Base-by-base conservation (phyloP, 2,329 filamentous ascomycete species). In the Lachnellula cervina region DNA sequence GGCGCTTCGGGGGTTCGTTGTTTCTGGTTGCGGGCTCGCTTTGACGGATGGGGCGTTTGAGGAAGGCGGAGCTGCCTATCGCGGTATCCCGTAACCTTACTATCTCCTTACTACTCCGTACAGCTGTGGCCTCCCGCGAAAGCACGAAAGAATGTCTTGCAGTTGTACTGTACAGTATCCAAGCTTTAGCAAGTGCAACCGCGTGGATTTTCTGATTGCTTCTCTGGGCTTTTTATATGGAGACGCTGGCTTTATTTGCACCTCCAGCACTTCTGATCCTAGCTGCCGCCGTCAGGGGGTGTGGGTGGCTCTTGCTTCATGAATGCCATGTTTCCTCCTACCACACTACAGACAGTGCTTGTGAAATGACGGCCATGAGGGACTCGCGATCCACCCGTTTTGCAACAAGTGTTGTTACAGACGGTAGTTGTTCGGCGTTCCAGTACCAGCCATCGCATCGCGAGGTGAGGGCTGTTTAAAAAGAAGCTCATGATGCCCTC, bases 331-430 rank as follows among this genome's bases (percentile, higher is more conserved):
- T 32, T 25, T 32, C 28, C 28, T 8, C 28, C 14, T 40, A 40
- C 37, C 37, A 5, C n/a, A 16, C 14, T 40, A 17, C n/a, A 4
- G 37, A 40, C 37, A 40, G n/a, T 14, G 3, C n/a, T 13, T 17
- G 7, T 17, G 37, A 40, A 23, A 44, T 19, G 19, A 21, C 7
- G 17, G 1, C 42, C 42, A 19, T 44, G 42, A 44, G 42, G 14
- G 19, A 44, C 17, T 44, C 17, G 19, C 19, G 42, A 44, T 44
- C 58, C 50, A 52, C 54, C 44, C n/a, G 35, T 47, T 54, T 43
- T 58, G 60, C 58, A 60, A 62, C 60, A 46, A 58, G 51, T 23
- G 43, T 37, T 59, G 60, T 62, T 55, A 32, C 28, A 53, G 55
- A 59, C 60, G 58, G 60, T 28, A 45, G 37, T 50, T 51, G 34